Base-by-base conservation (phyloP, 2,329 filamentous ascomycete genomes). In the Delphinella strobiligena region DNA sequence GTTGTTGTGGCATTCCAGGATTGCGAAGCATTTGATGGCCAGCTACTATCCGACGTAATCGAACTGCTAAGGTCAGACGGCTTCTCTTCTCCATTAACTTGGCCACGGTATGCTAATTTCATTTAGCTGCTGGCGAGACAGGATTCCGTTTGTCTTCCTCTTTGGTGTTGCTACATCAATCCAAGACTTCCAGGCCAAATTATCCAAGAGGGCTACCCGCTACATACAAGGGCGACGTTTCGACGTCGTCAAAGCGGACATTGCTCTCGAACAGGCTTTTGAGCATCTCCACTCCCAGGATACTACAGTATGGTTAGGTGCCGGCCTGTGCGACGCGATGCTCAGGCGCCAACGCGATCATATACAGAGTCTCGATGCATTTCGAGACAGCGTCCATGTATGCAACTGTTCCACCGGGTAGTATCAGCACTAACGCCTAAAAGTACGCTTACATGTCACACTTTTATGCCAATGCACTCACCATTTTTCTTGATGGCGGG, bases 371-470 rank as follows among this genome's bases (percentile, higher is more conserved):
- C 75, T 85, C 12, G 78, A 84, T 41, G 73, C 75, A 7, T 83
- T 89, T 53, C 68, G 80, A 35, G 75, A 75, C 53, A 78, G 80
- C 9, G 51, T 87, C 2, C 82, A 82, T 67, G 78, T 78, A 56
- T 49, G 57, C 38, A 36, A 19, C 16, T 27, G n/a, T n/a, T n/a
- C n/a, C n/a, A n/a, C n/a, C n/a, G n/a, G 34, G 45, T 40, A 32
- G 22, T 7, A 27, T 7, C 12, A 7, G 7, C 12, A 37, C 51
- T 54, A 44, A 63, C 44, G 37, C 40, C 5, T 52, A 45, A 14
- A 55, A 85, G 73, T 91, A 89, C 60, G 76, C 80, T 1, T 86
- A 87, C 54, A 88, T 93, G 83, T 84, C 80, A 42, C 82, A 87
- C 55, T 89, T 84, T 53, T 89, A 85, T 50, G 81, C 80, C 30